Percentiles rank a stretch among this genome's conserved stretches.
These are phyloP conservation scores for Cyberlindnera sargentensis DNA, from an alignment of 805 yeast species.

Conservation along the genomic window DNA sequence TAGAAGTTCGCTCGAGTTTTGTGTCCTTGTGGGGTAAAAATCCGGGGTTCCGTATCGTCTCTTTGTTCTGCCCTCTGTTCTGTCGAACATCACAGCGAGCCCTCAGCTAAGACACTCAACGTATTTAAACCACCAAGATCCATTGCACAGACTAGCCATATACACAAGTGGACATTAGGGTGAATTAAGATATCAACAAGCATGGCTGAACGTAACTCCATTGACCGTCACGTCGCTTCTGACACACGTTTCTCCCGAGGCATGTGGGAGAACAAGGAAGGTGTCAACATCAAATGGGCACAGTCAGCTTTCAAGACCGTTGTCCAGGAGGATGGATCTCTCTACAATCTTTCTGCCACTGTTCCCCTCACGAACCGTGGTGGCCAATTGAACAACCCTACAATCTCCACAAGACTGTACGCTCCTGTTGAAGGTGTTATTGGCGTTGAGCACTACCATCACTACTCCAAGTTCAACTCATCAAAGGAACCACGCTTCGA, in stretches of 20 bases:
- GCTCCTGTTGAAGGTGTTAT: conserved; percentile 15
- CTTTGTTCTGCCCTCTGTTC: no score
- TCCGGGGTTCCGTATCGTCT: no score
- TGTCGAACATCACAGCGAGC: no score
- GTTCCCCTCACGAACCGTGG: conserved; percentile 8
- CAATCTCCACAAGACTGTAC: conserved; percentile 14
- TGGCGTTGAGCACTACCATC: conserved; percentile 19
- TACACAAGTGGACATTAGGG: background rate
- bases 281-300: conserved; percentile 17
- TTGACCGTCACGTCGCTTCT: conserved; percentile 9
- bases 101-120: no score
- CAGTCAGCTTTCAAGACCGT: conserved; percentile 15
- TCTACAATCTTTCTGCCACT: conserved; percentile 13
- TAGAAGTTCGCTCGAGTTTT: no score
- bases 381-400: conserved; percentile 16
- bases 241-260: conserved; percentile 18
- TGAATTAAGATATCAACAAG: background rate
- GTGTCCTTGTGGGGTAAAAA: no score
- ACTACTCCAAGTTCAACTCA: conserved; percentile 13
- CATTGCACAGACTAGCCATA: background rate
- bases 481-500: conserved; percentile 15
- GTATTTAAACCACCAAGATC: no score
- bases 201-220: conserved; percentile 10
- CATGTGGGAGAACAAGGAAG: conserved; percentile 19
- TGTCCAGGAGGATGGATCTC: conserved; percentile 8